Base-by-base conservation (phyloP, 2,329 filamentous ascomycete species). In the Aureobasidium sp. region DNA sequence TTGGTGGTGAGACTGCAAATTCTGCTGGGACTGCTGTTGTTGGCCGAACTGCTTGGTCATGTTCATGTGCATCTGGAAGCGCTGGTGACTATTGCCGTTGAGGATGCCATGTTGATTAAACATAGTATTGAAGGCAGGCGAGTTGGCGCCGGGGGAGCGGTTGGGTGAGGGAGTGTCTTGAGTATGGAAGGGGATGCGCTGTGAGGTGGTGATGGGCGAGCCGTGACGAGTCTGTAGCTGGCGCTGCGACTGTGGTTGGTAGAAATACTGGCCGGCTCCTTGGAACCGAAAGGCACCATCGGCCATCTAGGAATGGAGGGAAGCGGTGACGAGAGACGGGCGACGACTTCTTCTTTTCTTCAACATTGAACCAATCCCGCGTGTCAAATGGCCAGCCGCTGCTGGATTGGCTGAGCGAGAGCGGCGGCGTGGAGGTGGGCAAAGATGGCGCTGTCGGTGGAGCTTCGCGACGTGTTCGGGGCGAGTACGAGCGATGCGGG, bases 21-120 rank as follows among this genome's bases (percentile, higher is more conserved):
- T 58, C 50, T 64, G 56, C 62, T 72, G 69, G 41, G 75, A 70
- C 61, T 69, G 79, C 67, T 81, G 82, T 66, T 87, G 81, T 66
- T 82, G 85, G 66, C 87, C 84, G 68, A 84, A 90, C 71, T 84
- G 86, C 76, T 90, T 90, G 70, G 87, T 81, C 78, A 91, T 80
- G 66, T 82, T 84, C 76, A 83, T 79, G 63, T 79, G 77, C 71
- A 76, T 76, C 59, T 75, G 74, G 68, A 77, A 80, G 66, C 78
- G 80, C 67, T 83, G 81, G 66, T 84, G 83, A 66, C 79, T 80
- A 66, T 85, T 85, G 69, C 87, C 88, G 77, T 91, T 91, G 75
- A 91, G 83, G 77, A 89, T 86, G 77, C 83, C 84, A 78, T 87
- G 87, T 73, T 90, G 88, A 73, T 85, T 85, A 80, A 87, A 91